Conservation (phyloP, 2,329 filamentous ascomycete species). For the Scedosporium dehoogii region DNA sequence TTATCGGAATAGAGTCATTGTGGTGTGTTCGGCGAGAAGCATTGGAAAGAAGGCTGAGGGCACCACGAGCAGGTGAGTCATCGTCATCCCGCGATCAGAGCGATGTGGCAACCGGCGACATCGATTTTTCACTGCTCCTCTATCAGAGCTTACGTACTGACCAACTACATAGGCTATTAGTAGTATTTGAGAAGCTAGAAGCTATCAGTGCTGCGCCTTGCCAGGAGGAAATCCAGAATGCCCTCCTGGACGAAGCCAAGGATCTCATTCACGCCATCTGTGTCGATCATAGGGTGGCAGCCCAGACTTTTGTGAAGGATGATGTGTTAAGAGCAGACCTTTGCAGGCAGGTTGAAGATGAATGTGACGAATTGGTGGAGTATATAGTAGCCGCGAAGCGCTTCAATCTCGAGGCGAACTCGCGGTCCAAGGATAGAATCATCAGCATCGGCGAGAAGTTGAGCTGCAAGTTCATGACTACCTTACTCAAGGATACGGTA, state of each 20-base stretch:
- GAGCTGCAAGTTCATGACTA: conserved; percentile 84
- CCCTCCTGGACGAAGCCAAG: conserved; percentile 55
- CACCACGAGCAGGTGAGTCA: conserved; percentile 82
- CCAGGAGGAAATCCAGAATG: conserved; percentile 40
- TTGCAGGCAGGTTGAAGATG: conserved; percentile 56
- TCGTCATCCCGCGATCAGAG: not conserved
- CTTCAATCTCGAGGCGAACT: conserved; percentile 66
- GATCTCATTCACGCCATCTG: conserved; percentile 72
- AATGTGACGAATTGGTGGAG: conserved; percentile 73
- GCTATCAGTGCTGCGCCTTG: conserved; percentile 42
- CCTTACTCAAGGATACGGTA: conserved; percentile 66
- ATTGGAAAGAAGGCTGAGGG: conserved; percentile 90
- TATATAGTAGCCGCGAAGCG: conserved; percentile 55
- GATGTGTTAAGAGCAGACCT: conserved; percentile 48
- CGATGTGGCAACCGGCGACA: too few species aligned
- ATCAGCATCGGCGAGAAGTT: conserved; percentile 94
- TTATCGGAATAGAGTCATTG: conserved; percentile 63
- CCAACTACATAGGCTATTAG: conserved; percentile 34
- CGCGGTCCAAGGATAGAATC: conserved; percentile 73
- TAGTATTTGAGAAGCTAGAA: conserved; percentile 48
- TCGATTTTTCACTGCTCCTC: not conserved
- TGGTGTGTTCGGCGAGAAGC: conserved; percentile 93
- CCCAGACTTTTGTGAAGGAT: conserved; percentile 50
- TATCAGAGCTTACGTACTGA: not conserved
- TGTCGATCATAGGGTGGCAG: conserved; percentile 69